Conservation (phyloP, 2,329 filamentous ascomycete genomes). For the Sarocladium oryzae region DNA sequence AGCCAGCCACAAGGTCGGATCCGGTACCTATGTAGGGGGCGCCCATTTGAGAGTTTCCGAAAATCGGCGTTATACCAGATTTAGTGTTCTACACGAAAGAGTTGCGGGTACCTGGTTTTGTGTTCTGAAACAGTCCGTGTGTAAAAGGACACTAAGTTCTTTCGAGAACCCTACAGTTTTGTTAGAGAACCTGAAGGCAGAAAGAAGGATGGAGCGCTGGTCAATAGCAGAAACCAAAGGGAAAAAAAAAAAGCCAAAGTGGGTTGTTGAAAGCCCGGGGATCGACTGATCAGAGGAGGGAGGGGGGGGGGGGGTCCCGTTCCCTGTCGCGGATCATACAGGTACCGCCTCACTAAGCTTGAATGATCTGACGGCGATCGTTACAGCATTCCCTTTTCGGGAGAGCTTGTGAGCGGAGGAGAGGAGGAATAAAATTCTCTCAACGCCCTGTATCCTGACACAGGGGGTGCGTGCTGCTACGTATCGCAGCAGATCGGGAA, state of each 20-base stretch:
- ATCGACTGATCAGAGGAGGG: background rate
- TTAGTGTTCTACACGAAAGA: background rate
- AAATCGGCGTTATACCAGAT: conserved; percentile 1
- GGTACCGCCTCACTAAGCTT: conserved; percentile 7
- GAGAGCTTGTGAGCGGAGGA: background rate
- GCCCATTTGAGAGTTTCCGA: too few relatives aligned
- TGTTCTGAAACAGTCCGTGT: conserved; percentile 1
- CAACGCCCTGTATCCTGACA: background rate
- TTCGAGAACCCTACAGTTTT: background rate
- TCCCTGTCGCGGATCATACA: conserved; percentile 7
- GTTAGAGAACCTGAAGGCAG: background rate
- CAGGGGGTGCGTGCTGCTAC: background rate
- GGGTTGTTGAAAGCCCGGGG: background rate
- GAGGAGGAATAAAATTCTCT: background rate
- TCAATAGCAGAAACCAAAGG: too few relatives aligned
- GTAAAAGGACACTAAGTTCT: background rate
- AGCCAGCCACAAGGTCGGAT: too few relatives aligned
- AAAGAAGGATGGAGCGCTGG: too few relatives aligned
- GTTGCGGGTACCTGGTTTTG: background rate
- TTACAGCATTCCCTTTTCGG: background rate
- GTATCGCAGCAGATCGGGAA: too few relatives aligned
- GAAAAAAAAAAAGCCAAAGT: too few relatives aligned
- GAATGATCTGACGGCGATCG: conserved; percentile 7
- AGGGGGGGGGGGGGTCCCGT: too few relatives aligned
- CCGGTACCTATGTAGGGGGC: too few relatives aligned